Base-by-base conservation (phyloP, 179 eudicot genomes). In the Actinidia chinensis region DNA sequence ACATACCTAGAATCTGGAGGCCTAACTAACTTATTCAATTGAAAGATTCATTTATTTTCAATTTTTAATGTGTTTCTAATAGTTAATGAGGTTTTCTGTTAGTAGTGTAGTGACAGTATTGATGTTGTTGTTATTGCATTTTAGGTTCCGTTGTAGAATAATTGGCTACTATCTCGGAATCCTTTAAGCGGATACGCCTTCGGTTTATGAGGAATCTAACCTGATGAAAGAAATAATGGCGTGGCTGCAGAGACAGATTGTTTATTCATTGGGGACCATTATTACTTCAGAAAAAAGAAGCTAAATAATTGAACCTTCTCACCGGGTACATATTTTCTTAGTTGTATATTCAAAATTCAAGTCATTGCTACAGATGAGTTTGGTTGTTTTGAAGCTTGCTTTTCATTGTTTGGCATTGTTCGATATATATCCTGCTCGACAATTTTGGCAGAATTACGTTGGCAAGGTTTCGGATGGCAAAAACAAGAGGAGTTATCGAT, bases 281-380 rank as follows among this genome's bases (percentile, higher is more conserved):
- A 95, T 77, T 84, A 95, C 87, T 88, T 93, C 87, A 85, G 98
- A 73, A 95, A 93, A 86, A n/a, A n/a, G 97, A 95, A 82, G 92
- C 93, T 64, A 90, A 88, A 82, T 90, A 93, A 84, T 72, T 93
- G 77, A 95, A 95, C 87, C 97, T 93, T 78, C 89, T 95, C 73
- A 91, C 98, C 5, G 99, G 98, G 99, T 95, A 93, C 50, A 11
- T 67, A 82, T 52, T 54, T 54, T 71, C 14, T 43, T 64, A 14
- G 25, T 14, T 65, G 52, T n/a, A n/a, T n/a, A n/a, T n/a, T n/a
- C n/a, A n/a, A n/a, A n/a, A n/a, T n/a, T n/a, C n/a, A 51, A 46
- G 15, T 44, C 33, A 46, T 76, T 64, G 28, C 20, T n/a, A 55
- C 40, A 5, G 52, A 60, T 50, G 20, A 50, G 33, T 40, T 71